phyloP scores from a whole-genome alignment of 495 filamentous ascomycete species.

The Podospora conica region DNA sequence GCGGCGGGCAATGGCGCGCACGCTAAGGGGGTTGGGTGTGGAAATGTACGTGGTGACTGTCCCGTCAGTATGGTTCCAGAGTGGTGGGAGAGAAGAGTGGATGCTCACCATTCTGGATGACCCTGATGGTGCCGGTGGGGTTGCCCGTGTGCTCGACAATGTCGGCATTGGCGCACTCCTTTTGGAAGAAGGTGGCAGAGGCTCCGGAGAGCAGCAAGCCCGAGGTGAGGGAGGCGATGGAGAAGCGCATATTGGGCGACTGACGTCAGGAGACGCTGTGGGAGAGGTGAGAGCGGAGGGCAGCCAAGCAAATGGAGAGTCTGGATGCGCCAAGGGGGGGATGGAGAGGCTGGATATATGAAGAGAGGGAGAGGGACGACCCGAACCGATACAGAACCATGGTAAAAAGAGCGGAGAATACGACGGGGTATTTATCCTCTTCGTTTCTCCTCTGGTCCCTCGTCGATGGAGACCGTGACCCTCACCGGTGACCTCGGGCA shows the following conservation, averaged over 20 bases:
- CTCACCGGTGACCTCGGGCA: background rate
- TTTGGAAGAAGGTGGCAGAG: constrained; percentile 13
- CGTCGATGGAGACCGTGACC: background rate
- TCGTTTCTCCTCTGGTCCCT: background rate
- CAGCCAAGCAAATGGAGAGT: background rate
- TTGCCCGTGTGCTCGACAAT: background rate
- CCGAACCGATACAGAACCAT: background rate
- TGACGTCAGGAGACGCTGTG: background rate
- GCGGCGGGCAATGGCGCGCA: background rate
- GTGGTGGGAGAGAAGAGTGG: background rate
- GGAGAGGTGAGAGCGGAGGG: background rate
- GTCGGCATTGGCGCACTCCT: constrained; percentile 32
- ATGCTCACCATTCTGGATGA: constrained; percentile 3
- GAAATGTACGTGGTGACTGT: constrained; percentile 1
- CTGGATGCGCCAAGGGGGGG: background rate
- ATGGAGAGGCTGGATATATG: background rate
- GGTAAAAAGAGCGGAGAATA: background rate
- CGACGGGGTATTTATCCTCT: background rate
- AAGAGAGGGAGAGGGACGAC: background rate
- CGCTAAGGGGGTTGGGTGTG: background rate
- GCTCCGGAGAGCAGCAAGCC: background rate
- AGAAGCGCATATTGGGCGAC: background rate
- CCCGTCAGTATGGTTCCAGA: background rate
- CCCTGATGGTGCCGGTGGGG: background rate
- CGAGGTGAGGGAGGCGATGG: background rate